Percentiles rank a stretch among this genome's conserved stretches.
Conservation (phyloP, 306 rosid genomes). For the Citrullus amarus region DNA sequence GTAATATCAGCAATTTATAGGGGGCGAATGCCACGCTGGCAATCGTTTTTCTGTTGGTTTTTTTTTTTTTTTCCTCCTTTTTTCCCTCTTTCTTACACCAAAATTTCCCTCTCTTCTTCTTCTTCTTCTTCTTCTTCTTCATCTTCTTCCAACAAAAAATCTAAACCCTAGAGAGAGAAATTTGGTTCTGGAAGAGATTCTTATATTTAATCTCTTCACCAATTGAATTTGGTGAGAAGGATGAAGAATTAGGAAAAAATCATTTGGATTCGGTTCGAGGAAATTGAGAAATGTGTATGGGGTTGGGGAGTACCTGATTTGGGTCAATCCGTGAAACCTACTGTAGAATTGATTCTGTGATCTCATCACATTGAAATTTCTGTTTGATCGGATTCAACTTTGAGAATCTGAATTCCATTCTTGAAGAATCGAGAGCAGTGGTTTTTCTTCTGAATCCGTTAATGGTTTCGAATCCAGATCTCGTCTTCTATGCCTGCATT, state of each 20-base stretch:
- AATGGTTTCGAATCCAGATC: slow-evolving; percentile 41
- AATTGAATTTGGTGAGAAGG: not conserved
- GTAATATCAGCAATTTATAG: not conserved
- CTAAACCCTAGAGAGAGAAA: slow-evolving; percentile 7
- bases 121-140: not conserved
- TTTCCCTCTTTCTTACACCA: not conserved
- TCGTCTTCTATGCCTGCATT: slow-evolving; percentile 64
- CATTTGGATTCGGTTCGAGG: not conserved
- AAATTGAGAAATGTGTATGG: not conserved
- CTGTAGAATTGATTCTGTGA: not conserved
- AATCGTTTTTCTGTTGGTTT: slow-evolving; percentile 1
- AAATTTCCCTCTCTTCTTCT: not conserved
- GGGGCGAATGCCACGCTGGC: not conserved
- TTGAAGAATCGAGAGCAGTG: not conserved
- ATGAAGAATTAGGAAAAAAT: not conserved
- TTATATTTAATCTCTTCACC: not conserved
- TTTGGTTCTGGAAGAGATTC: not conserved
- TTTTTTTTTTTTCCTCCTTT: not conserved
- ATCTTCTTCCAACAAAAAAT: not conserved
- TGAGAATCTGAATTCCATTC: not conserved
- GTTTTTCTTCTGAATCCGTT: not conserved
- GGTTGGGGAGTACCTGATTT: not conserved
- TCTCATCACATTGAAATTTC: not conserved
- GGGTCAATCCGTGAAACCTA: not conserved
- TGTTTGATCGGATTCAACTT: not conserved